These are phyloP conservation scores for Penstemon eatonii DNA, from an alignment of 257 asterid genomes.

Conservation along the genomic window DNA sequence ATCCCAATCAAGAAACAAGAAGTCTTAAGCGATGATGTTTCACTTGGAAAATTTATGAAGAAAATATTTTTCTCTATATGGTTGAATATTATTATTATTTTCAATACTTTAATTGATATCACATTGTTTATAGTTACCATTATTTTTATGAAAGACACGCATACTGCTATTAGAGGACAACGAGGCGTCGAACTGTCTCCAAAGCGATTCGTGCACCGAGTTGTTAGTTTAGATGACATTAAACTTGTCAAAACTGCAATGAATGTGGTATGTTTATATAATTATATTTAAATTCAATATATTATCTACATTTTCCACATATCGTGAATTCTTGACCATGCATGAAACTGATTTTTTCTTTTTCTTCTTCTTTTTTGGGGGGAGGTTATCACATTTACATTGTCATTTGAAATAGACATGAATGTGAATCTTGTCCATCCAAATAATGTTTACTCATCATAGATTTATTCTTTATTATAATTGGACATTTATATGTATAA, in stretches of 20 bases:
- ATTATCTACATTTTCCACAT: no score
- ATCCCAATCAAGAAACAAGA: conserved; percentile 20
- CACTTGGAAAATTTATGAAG: not conserved
- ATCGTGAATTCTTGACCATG: no score
- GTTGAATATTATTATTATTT: conserved; percentile 22
- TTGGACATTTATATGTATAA: no score
- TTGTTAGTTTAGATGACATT: conserved; percentile 41
- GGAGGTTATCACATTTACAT: no score
- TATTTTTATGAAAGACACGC: conserved; percentile 29
- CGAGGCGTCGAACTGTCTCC: conserved; percentile 14
- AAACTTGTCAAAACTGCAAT: conserved; percentile 49
- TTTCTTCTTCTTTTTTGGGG: not conserved
- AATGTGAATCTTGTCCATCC: no score
- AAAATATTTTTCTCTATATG: conserved; percentile 23
- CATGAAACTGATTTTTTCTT: no score
- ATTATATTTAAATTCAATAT: no score
- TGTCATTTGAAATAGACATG: no score
- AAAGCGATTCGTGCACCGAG: conserved; percentile 36
- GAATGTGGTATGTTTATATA: conserved; percentile 33
- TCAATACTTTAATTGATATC: conserved; percentile 32
- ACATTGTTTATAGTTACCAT: conserved; percentile 30
- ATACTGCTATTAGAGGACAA: conserved; percentile 39
- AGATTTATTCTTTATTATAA: no score
- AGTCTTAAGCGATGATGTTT: not conserved
- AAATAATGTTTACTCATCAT: no score